Base-by-base conservation (phyloP, 2,329 filamentous ascomycete species). In the Aspergillus unguis region DNA sequence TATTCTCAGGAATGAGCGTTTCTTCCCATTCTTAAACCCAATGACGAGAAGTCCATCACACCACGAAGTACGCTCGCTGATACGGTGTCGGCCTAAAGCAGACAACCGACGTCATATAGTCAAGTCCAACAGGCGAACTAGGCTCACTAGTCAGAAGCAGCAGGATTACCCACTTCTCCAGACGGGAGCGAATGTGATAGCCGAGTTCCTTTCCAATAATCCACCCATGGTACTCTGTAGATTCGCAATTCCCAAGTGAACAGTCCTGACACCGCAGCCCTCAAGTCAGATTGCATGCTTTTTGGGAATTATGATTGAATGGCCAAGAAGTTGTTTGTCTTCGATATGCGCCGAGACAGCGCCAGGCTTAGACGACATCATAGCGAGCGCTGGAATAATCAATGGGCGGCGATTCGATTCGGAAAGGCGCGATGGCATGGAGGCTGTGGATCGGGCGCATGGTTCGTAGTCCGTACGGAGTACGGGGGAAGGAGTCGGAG, bases 131-230 rank as follows among this genome's bases (percentile, higher is more conserved):
- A 17, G 17, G 17, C 17, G 17, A 17, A 17, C 17, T 17, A 17
- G 17, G 17, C 17, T 17, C 17, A 17, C 17, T 17, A 17, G 17
- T 17, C 17, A 17, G 17, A 17, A 17, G 17, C 17, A 17, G 17
- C 17, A 17, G 17, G 17, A 17, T 17, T 17, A 17, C 17, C 17
- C 17, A 17, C 17, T 17, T 17, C 17, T 17, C 17, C 17, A 17
- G 17, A 17, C 31, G 28, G 11, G 31, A 33, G 40, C 38, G 37
- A 49, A 42, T 48, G 37, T 8, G 37, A 41, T 33, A 29, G 4
- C 35, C 29, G 25, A 3, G 33, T 51, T 46, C 48, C 46, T 27
- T 51, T 46, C 48, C 46, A 42, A 36, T 43, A 46, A 44, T 44
- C 33, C 3, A 29, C 33, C 42, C 42, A 40, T 41, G 42, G 36